Evolutionary conservation across 208 protist species (phyloP).

Genomic region (Blastocrithidia nonstop): DNA sequence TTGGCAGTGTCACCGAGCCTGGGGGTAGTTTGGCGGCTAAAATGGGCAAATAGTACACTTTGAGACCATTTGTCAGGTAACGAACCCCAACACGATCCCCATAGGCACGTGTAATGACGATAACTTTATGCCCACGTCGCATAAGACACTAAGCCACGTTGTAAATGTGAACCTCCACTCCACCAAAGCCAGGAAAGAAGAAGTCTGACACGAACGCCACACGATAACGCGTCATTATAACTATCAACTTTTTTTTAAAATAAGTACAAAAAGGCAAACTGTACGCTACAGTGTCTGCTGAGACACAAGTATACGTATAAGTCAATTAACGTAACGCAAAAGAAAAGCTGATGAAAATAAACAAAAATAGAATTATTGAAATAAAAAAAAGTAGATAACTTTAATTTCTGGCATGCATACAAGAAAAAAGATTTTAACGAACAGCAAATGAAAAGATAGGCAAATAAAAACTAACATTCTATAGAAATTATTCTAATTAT

Average conservation of each 20-base stretch:
- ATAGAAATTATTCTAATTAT: too few relatives aligned
- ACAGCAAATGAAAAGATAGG: too few relatives aligned
- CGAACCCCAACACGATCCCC: slow-evolving; percentile 89
- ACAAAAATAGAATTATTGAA: slow-evolving; percentile 2
- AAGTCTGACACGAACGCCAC: slow-evolving; percentile 94
- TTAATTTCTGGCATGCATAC: too few relatives aligned
- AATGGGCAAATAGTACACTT: slow-evolving; percentile 96
- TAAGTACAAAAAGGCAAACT: slow-evolving; percentile 1
- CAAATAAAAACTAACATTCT: too few relatives aligned
- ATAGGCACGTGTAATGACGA: slow-evolving; percentile 94
- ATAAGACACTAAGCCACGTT: slow-evolving; percentile 92
- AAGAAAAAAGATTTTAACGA: too few relatives aligned
- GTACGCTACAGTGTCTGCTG: background rate
- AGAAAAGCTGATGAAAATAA: background rate
- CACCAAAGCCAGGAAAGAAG: slow-evolving; percentile 97
- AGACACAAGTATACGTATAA: background rate
- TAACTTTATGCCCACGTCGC: slow-evolving; percentile 90
- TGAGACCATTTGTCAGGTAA: slow-evolving; percentile 93
- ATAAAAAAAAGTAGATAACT: too few relatives aligned
- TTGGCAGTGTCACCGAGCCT: slow-evolving; percentile 85
- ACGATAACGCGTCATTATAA: slow-evolving; percentile 39
- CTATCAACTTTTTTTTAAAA: background rate
- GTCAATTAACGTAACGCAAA: slow-evolving; percentile 1
- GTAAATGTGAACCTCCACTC: slow-evolving; percentile 97
- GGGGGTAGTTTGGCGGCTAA: slow-evolving; percentile 78